Base-by-base conservation (phyloP, 192 early-diverging fungal genomes). In the Backusella westeae region DNA sequence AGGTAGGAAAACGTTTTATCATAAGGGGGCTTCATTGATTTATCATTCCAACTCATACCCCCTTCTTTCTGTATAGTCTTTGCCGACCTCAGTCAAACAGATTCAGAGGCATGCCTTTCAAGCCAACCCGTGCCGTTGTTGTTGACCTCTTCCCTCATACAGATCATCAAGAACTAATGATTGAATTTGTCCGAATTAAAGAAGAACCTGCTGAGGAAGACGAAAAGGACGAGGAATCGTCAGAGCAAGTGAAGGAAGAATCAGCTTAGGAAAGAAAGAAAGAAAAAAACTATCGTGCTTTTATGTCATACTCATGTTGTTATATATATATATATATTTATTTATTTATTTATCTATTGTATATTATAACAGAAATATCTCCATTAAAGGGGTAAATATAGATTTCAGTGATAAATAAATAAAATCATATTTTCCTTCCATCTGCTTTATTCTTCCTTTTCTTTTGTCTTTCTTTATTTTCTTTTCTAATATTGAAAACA, bases 91-190 rank as follows among this genome's bases (percentile, higher is more conserved):
- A 82, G 7, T 90, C 93, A 7, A 91, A 89, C 75, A 81, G 82
- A 79, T 92, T 82, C 71, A 75, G 72, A 23, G 90, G 89, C 8
- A 42, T 26, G 39, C 89, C 91, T 12, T 95, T 95, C 83, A 77
- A 83, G n/a, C 89, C 89, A 2, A 67, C 77, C 12, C 77, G 83
- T 49, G 91, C 88, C 2, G 78, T 89, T 34, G 83, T 90, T 2
- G 82, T 95, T 6, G 94, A 95, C 77, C 68, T 95, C 23, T 95
- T 95, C 85, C 94, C 94, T 59, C 91, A 95, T 77, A 89, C 91
- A 26, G 74, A 85, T 26, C 88, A 87, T 59, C 91, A 82, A 53
- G 94, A 94, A 82, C 75, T 94, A 23, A 80, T 95, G 15, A 74
- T 94, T 56, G 90, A 89, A 73, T 92, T 94, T 75, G 71, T 83